Base-by-base conservation (phyloP, 2,329 filamentous ascomycete genomes). In the Metarhizium rileyi region DNA sequence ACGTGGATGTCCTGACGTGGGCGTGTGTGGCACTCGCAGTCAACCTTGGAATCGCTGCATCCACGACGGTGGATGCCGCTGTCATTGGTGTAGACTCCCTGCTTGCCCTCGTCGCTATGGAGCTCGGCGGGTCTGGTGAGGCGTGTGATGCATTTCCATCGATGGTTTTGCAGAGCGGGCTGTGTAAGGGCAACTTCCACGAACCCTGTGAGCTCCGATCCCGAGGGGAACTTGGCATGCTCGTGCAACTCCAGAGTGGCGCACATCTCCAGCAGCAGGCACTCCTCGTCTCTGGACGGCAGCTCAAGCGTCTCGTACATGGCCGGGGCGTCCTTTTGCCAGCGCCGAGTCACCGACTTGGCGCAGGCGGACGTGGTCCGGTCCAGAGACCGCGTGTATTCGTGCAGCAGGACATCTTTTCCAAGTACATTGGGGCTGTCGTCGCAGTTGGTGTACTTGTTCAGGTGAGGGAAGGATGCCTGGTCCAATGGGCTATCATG, bases 191-290 rank as follows among this genome's bases (percentile, higher is more conserved):
- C 72, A 49, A 84, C 72, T 63, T 83, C 76, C 30, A 81, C 75
- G 52, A 78, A 73, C 50, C 76, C 77, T 53, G 78, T 73, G 49
- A 84, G 72, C 58, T 81, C 76, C 4, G 79, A 78, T n/a, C 77
- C 75, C 10, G 71, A 66, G 4, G 79, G 79, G 57, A 82, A 80
- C 50, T 74, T 73, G 56, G 72, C 73, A 43, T 74, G 74, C 53
- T 79, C 71, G 59, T 80, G 76, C 2, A 83, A 63, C 53, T 81
- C 75, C 6, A 84, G 70, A 1, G 78, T 78, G 4, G 77, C 72
- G 53, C 81, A 78, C 69, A 83, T 79, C 65, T 84, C 79, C 53
- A 84, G 67, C 33, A 83, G 74, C 52, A 79, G 77, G 35, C 74
- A 74, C 22, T 73, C 68, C 55, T 79, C 70, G 28, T 77, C 72